Evolutionary conservation across 305 asterid species (phyloP), one percentile per base, ranked within the genome.

Genomic region (Fraxinus ornus): DNA sequence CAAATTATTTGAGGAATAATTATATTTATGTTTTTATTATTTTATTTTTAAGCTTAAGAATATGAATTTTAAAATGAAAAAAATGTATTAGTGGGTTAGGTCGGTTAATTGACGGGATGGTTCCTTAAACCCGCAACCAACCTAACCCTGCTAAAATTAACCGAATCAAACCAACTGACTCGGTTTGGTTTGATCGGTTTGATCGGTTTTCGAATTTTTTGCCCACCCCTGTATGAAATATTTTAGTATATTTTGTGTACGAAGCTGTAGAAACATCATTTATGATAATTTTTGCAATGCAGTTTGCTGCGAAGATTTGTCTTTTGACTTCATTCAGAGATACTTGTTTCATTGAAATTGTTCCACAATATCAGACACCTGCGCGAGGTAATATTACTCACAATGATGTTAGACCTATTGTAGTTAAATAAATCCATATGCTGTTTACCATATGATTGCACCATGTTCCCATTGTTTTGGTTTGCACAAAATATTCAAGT

Each of bases 221-320:
- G 39, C 39, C 39, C 39, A 35, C 39, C 39, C 39, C 39, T 35
- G 7, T 60, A 49, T 62, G 66, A 72, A 49, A 49, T 68, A 81
- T 78, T 26, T 57, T 37, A 77, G 32, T 36, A 60, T 30, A 49
- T 82, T 52, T 87, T 77, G 74, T 78, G 66, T 75, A 75, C 24
- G 70, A 80, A 60, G 19, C 32, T 36, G 39, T 37, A 35, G 62
- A 74, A 76, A 26, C 76, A 84, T 79, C 70, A 81, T 26, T 66
- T 44, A 19, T 77, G 77, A 9, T 83, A 70, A 39, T 84, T 6
- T 35, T 79, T 71, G 44, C 33, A 3, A 35, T 88, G 90, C 92
- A 91, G 91, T 91, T 90, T 85, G 89, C 90, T 60, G 95, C 93
- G 1, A 91, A 91, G 90, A 91, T 91, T 79, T 91, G 95, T 78